Conservation (phyloP, 1,284 basidiomycete species). For the Peniophora sp. region DNA sequence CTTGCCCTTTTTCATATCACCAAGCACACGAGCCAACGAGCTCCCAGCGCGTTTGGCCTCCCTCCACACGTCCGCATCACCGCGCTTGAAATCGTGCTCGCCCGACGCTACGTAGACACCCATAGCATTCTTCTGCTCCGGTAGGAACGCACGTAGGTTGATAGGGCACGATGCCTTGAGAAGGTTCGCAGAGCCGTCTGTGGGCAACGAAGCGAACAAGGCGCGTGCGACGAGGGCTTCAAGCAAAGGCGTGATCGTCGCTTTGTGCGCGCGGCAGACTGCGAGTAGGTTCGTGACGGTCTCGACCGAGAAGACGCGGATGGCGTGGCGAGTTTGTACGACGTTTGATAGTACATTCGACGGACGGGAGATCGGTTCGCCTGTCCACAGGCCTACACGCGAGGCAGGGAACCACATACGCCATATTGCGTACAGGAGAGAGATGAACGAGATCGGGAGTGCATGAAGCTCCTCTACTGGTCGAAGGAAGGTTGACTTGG, state of each 20-base stretch:
- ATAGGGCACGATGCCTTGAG: constrained; percentile 1
- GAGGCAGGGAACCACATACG: background rate
- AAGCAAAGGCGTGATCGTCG: constrained; percentile 1
- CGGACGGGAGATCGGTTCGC: background rate
- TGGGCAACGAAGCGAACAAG: constrained; percentile 2
- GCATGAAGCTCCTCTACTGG: constrained; percentile 1
- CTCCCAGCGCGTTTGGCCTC: constrained; percentile 2
- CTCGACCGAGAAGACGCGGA: background rate
- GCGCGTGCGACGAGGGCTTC: constrained; percentile 3
- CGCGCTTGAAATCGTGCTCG: constrained; percentile 3
- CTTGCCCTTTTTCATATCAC: background rate
- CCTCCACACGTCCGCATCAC: constrained; percentile 2
- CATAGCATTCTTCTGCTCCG: background rate
- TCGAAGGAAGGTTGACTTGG: constrained; percentile 1
- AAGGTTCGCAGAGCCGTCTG: constrained; percentile 2
- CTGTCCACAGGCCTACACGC: constrained; percentile 1
- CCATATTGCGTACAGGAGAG: constrained; percentile 1
- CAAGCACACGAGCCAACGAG: constrained; percentile 1
- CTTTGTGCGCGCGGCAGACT: constrained; percentile 1
- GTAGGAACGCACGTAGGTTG: constrained; percentile 5
- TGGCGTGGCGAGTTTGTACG: background rate
- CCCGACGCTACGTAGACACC: constrained; percentile 2
- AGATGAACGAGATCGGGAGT: constrained; percentile 1
- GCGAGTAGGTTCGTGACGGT: background rate
- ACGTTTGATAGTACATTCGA: background rate